phyloP scores from a whole-genome alignment of 2,329 filamentous ascomycete genomes.

The Monosporascus sp. region DNA sequence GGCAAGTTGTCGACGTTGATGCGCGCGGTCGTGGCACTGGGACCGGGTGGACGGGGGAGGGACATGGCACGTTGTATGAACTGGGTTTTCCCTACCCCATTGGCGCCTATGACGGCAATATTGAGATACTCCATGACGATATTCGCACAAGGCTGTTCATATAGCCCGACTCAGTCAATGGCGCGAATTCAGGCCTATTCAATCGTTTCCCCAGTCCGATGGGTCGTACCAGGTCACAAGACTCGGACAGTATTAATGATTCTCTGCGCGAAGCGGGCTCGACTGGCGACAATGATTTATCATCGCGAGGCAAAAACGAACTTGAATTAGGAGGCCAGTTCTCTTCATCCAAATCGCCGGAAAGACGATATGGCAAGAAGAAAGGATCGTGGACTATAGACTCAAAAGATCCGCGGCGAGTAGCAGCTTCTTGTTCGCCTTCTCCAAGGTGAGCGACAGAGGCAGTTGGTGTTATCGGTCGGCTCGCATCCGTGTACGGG shows the following conservation, averaged over 20 bases:
- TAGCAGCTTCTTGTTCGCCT: constrained; percentile 12
- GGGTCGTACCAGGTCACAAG: constrained; percentile 18
- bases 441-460: constrained; percentile 1
- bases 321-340: constrained; percentile 22
- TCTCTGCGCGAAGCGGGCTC: constrained; percentile 44
- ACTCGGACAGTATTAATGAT: constrained; percentile 35
- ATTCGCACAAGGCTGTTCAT: constrained; percentile 8
- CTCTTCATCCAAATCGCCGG: constrained; percentile 25
- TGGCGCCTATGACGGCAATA: constrained; percentile 61
- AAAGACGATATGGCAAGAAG: constrained; percentile 41
- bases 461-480: constrained; percentile 1
- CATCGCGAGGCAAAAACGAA: constrained; percentile 31
- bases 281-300: constrained; percentile 29
- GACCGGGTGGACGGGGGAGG: constrained; percentile 45
- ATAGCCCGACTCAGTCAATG: not conserved
- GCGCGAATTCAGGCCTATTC: not conserved
- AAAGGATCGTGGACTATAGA: constrained; percentile 53
- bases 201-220: not conserved
- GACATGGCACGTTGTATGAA: constrained; percentile 61
- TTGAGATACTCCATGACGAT: constrained; percentile 54
- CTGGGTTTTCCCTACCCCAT: constrained; percentile 62
- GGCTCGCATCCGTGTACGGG: constrained; percentile 5
- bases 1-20: constrained; percentile 53
- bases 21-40: constrained; percentile 50
- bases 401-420: constrained; percentile 41